These are phyloP conservation scores for Salix arbutifolia DNA, from an alignment of 345 rosid genomes.

Conservation along the genomic window DNA sequence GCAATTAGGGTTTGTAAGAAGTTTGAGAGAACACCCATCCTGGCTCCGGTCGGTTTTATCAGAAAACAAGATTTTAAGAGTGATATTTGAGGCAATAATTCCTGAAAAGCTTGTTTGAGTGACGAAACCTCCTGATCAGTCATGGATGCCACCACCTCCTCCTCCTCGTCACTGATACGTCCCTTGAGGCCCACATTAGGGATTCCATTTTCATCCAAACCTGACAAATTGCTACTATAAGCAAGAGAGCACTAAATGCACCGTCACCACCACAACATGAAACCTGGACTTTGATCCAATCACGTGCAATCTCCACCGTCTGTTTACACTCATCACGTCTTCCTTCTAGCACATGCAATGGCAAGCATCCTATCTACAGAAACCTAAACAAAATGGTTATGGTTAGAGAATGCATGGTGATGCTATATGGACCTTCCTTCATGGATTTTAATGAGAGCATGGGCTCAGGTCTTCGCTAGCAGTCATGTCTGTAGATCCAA, in stretches of 20 bases:
- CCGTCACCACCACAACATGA: constrained; percentile 18
- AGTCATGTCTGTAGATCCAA: constrained; percentile 16
- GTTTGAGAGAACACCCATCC: too few relatives aligned
- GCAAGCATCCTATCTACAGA: not conserved
- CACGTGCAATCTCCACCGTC: constrained; percentile 34
- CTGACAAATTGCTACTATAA: constrained; percentile 1
- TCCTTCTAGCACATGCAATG: not conserved
- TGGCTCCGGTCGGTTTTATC: too few relatives aligned
- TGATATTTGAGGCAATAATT: too few relatives aligned
- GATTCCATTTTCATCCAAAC: not conserved
- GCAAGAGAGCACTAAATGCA: constrained; percentile 25
- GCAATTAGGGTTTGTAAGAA: too few relatives aligned
- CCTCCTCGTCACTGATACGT: not conserved
- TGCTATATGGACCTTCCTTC: not conserved
- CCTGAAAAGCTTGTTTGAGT: too few relatives aligned
- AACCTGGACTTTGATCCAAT: constrained; percentile 15
- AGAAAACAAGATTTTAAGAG: too few relatives aligned
- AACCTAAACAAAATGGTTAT: not conserved
- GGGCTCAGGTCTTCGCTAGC: constrained; percentile 9
- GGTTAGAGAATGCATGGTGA: too few relatives aligned
- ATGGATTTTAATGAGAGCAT: constrained; percentile 7
- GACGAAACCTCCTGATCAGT: too few relatives aligned
- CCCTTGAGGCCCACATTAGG: not conserved
- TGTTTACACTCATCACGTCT: constrained; percentile 16
- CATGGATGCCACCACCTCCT: too few relatives aligned